phyloP scores from a whole-genome alignment of 139 green algal species.

The Tetraselmis striata region DNA sequence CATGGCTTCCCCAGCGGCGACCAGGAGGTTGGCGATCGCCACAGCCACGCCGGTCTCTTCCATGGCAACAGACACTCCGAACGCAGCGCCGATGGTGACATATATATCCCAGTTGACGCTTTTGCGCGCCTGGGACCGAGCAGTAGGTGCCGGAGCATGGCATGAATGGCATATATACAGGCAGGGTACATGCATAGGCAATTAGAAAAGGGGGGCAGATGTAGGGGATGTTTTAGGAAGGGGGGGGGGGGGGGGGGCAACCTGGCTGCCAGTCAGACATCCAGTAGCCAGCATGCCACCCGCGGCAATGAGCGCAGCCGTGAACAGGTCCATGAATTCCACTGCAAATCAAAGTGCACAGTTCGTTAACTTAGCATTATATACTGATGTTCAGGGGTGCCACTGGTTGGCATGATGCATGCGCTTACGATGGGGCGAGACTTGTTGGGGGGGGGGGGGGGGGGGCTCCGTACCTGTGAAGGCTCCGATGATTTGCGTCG shows the following conservation, averaged over 20 bases:
- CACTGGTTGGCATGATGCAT: too few relatives aligned
- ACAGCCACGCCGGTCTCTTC: slow-evolving; percentile 38
- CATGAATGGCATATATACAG: too few relatives aligned
- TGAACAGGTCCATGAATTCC: slow-evolving; percentile 37
- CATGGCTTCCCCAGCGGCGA: slow-evolving; percentile 29
- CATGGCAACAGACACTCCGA: slow-evolving; percentile 46
- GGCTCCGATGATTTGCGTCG: slow-evolving; percentile 26
- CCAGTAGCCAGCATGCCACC: slow-evolving; percentile 56
- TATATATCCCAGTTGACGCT: slow-evolving; percentile 51
- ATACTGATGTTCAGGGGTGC: too few relatives aligned
- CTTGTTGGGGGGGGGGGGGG: too few relatives aligned
- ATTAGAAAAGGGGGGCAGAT: too few relatives aligned
- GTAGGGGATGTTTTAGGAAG: slow-evolving; percentile 6
- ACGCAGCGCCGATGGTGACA: slow-evolving; percentile 51
- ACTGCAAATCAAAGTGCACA: too few relatives aligned
- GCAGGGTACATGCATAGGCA: too few relatives aligned
- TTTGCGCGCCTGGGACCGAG: slow-evolving; percentile 23
- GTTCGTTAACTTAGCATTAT: too few relatives aligned
- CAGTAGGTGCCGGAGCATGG: too few relatives aligned
- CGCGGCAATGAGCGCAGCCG: slow-evolving; percentile 38
- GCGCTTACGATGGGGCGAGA: too few relatives aligned
- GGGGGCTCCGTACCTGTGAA: too few relatives aligned
- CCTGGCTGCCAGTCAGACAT: slow-evolving; percentile 50
- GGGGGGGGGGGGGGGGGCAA: slow-evolving; percentile 25
- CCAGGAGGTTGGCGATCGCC: slow-evolving; percentile 35